phyloP scores from a whole-genome alignment of 805 yeast genomes.

The Priceomyces carsonii region DNA sequence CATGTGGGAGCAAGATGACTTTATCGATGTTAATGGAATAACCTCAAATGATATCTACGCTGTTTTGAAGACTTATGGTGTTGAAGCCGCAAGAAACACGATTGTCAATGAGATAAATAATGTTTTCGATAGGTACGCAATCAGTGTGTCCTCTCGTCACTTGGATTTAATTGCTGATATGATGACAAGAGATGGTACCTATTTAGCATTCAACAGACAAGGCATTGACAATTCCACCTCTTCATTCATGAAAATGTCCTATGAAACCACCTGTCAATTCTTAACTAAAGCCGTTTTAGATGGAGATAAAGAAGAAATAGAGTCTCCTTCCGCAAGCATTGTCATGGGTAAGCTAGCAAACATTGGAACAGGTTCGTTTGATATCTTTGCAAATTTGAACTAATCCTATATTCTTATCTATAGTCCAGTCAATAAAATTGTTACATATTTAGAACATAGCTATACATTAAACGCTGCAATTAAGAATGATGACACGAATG shows the following conservation, averaged over 20 bases:
- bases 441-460: slow-evolving; percentile 5
- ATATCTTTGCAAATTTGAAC: slow-evolving; percentile 60
- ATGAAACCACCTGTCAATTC: slow-evolving; percentile 97
- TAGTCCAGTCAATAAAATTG: too few species aligned
- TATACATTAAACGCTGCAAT: slow-evolving; percentile 58
- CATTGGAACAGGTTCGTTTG: slow-evolving; percentile 97
- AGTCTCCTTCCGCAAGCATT: slow-evolving; percentile 89
- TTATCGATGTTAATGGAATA: slow-evolving; percentile 85
- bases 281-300: slow-evolving; percentile 94
- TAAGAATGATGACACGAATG: slow-evolving; percentile 54
- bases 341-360: slow-evolving; percentile 88
- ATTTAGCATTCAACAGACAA: slow-evolving; percentile 95
- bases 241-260: slow-evolving; percentile 97
- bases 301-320: slow-evolving; percentile 83
- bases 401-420: slow-evolving; percentile 8
- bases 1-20: slow-evolving; percentile 97
- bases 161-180: slow-evolving; percentile 95
- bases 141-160: slow-evolving; percentile 89
- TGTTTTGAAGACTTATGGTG: slow-evolving; percentile 90
- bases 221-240: slow-evolving; percentile 97
- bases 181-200: slow-evolving; percentile 99
- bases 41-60: slow-evolving; percentile 92
- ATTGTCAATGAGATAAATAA: slow-evolving; percentile 93
- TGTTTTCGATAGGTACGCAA: slow-evolving; percentile 96
- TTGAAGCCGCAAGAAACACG: slow-evolving; percentile 98